phyloP scores from a whole-genome alignment of 345 rosid genomes.

The Brassica juncea region DNA sequence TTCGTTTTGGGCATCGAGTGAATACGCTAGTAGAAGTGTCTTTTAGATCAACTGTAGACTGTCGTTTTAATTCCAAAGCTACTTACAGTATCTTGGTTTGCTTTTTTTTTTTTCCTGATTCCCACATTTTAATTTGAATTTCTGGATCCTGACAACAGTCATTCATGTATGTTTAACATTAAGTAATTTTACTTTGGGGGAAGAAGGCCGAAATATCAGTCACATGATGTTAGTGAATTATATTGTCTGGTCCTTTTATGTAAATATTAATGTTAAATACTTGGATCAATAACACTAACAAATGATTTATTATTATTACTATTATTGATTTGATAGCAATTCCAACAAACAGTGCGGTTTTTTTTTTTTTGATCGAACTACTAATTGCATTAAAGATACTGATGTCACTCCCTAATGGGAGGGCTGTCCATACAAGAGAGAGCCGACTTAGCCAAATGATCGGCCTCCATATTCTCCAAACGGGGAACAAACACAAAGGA shows the following conservation, averaged over 20 bases:
- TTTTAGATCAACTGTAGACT: not conserved
- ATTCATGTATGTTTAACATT: not conserved
- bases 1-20: not conserved
- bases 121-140: not conserved
- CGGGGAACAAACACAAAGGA: too few relatives aligned
- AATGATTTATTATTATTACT: not conserved
- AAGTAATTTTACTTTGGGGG: not conserved
- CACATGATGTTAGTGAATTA: conserved; percentile 5
- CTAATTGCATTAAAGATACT: too few relatives aligned
- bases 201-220: conserved; percentile 9
- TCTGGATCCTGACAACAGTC: not conserved
- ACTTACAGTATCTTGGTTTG: not conserved
- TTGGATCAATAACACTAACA: conserved; percentile 17
- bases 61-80: not conserved
- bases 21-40: conserved; percentile 14
- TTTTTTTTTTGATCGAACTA: too few relatives aligned
- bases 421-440: too few relatives aligned
- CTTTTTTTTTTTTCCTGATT: not conserved
- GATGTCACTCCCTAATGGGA: too few relatives aligned
- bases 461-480: too few relatives aligned
- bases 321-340: conserved; percentile 22
- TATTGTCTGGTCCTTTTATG: conserved; percentile 30
- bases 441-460: too few relatives aligned
- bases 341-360: conserved; percentile 32
- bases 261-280: conserved; percentile 23